Conservation (phyloP, 805 yeast species). For the Yueomyces sp. region DNA sequence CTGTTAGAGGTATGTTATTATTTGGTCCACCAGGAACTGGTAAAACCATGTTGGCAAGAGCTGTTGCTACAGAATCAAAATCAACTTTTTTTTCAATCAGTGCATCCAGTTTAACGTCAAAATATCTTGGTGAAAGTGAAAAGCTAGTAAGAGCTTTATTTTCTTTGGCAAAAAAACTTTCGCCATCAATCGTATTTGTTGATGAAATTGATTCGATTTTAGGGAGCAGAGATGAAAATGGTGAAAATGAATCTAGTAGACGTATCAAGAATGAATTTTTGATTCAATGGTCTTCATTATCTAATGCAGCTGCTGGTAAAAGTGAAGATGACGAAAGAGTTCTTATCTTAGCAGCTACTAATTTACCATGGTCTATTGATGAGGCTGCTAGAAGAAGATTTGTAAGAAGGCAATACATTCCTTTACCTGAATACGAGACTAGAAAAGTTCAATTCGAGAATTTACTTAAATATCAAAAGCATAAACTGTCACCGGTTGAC, state of each 20-base stretch:
- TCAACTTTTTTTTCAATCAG: conserved; percentile 87
- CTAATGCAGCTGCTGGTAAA: conserved; percentile 70
- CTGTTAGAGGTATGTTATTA: conserved; percentile 88
- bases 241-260: conserved; percentile 76
- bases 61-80: conserved; percentile 90
- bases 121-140: conserved; percentile 84
- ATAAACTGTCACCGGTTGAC: conserved; percentile 53
- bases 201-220: conserved; percentile 91
- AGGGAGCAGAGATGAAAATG: conserved; percentile 45
- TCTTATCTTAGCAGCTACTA: conserved; percentile 86
- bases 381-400: conserved; percentile 94
- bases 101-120: conserved; percentile 81
- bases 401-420: conserved; percentile 84
- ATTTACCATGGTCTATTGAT: conserved; percentile 93
- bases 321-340: conserved; percentile 44
- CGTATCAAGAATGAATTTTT: conserved; percentile 86
- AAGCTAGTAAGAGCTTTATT: conserved; percentile 84
- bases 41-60: conserved; percentile 91
- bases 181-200: conserved; percentile 89
- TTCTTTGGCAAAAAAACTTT: conserved; percentile 66
- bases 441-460: conserved; percentile 56
- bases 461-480: conserved; percentile 57
- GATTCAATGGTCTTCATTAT: conserved; percentile 88
- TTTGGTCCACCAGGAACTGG: conserved; percentile 99
- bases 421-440: conserved; percentile 81